Conservation (phyloP, 1,284 basidiomycete genomes). For the Irpex lacteus region DNA sequence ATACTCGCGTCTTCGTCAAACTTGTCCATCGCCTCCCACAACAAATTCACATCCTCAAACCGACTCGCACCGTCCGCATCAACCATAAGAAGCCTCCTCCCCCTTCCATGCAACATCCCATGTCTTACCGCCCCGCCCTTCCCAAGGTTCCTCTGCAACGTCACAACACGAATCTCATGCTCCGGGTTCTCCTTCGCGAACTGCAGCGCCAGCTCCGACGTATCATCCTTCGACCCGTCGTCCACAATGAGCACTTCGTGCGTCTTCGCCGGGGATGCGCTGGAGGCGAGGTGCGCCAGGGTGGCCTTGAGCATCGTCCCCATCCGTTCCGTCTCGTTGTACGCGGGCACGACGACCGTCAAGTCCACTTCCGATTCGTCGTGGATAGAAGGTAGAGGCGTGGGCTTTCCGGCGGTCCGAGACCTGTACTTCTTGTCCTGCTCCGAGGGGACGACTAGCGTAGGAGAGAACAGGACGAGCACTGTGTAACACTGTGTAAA, state of each 20-base stretch:
- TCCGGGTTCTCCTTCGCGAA: slow-evolving; percentile 54
- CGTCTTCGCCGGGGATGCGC: slow-evolving; percentile 36
- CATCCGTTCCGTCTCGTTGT: slow-evolving; percentile 83
- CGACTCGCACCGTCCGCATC: slow-evolving; percentile 92
- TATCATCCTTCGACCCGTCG: slow-evolving; percentile 84
- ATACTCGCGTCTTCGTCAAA: slow-evolving; percentile 51
- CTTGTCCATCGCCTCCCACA: slow-evolving; percentile 74
- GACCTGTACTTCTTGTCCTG: slow-evolving; percentile 64
- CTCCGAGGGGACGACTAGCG: slow-evolving; percentile 55
- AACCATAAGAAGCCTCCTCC: slow-evolving; percentile 82
- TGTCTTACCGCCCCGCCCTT: slow-evolving; percentile 93
- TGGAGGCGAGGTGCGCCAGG: slow-evolving; percentile 52
- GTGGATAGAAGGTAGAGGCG: slow-evolving; percentile 52
- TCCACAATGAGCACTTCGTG: slow-evolving; percentile 88
- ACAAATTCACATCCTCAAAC: slow-evolving; percentile 74
- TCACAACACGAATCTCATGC: slow-evolving; percentile 71
- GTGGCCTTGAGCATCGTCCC: slow-evolving; percentile 79
- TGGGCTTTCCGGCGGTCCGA: slow-evolving; percentile 35
- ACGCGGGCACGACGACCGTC: slow-evolving; percentile 86
- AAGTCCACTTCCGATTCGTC: slow-evolving; percentile 62
- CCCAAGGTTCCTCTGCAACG: slow-evolving; percentile 79
- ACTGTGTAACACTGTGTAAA: slow-evolving; percentile 49
- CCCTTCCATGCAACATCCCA: slow-evolving; percentile 81
- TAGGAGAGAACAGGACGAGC: slow-evolving; percentile 67
- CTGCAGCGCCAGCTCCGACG: slow-evolving; percentile 61